Evolutionary conservation across 257 asterid genomes (phyloP), one percentile per base, ranked within the genome.

Genomic region (Salvia splendens): DNA sequence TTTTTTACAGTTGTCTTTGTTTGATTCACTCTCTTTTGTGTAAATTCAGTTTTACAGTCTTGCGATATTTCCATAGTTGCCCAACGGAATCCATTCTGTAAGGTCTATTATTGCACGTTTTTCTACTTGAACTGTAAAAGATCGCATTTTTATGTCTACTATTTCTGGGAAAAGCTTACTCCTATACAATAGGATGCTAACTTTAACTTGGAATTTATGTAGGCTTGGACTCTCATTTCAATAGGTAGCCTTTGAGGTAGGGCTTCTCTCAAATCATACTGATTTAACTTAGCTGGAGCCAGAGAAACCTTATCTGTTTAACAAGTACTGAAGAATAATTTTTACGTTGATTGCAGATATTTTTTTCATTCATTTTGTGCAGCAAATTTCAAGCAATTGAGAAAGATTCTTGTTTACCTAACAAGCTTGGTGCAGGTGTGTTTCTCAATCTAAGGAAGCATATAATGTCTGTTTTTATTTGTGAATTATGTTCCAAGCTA

Each of bases 351-450:
- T 24, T 57, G 30, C 45, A 54, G 72, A 71, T 74, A 55, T 55
- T 60, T 69, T 55, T 54, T 24, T 24, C 30, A 24, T 24, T 40
- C 45, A 52, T 58, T 20, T 64, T 73, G 42, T 71, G 68, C 51
- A 24, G 71, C 50, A 46, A 69, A 73, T 28, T 14, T 40, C 45
- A 40, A 40, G 8, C 52, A 60, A 16, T 5, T 61, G 11, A 62
- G 67, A 62, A 67, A 66, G 68, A 68, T 59, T 75, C 76, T 33
- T 69, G 24, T 56, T 50, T 8, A 65, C 70, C 74, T 70, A 71
- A 52, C 77, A 64, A 57, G 68, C 65, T 42, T 65, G 64, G 45
- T 17, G 61, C 59, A 61, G 75, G 59, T 69, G 58, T 67, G 61
- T 48, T 54, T 64, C 71, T 67, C 68, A 61, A 54, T 63, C 70